Conservation (phyloP, 2,329 filamentous ascomycete genomes). For the Teratosphaeria zuluensis region DNA sequence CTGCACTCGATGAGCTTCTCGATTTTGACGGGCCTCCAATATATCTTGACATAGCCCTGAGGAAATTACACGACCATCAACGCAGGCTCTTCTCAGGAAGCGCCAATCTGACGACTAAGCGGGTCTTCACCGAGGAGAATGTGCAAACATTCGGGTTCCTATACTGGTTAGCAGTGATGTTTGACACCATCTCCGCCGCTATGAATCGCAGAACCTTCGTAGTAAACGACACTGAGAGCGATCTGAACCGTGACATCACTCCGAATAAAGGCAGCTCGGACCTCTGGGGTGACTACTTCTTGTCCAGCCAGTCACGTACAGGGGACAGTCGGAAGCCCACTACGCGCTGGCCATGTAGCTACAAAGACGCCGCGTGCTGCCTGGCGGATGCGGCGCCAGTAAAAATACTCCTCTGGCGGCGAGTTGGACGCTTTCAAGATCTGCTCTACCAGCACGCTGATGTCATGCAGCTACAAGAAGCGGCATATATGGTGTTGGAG, state of each 20-base stretch:
- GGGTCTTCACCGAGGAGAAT: constrained; percentile 5
- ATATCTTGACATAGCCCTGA: constrained; percentile 8
- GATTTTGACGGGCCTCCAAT: constrained; percentile 9
- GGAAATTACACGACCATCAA: constrained; percentile 10
- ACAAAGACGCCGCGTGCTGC: constrained; percentile 10
- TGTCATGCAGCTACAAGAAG: constrained; percentile 5
- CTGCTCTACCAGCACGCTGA: constrained; percentile 8
- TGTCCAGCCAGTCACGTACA: constrained; percentile 7
- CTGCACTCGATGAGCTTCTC: constrained; percentile 6
- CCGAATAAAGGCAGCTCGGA: constrained; percentile 1
- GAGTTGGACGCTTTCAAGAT: constrained; percentile 8
- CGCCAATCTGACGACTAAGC: neutral
- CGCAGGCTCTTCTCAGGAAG: constrained; percentile 1
- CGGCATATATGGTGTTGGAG: constrained; percentile 7
- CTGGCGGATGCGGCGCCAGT: constrained; percentile 12
- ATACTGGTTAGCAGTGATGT: constrained; percentile 14
- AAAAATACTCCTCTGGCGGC: constrained; percentile 12
- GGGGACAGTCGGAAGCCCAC: constrained; percentile 7
- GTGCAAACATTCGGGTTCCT: constrained; percentile 10
- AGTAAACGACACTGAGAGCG: constrained; percentile 7
- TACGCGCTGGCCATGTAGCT: constrained; percentile 11
- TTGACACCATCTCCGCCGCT: constrained; percentile 11
- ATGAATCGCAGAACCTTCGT: constrained; percentile 9
- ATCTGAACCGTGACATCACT: neutral
- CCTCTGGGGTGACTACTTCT: constrained; percentile 11